Evolutionary conservation across 805 yeast genomes (phyloP).

Genomic region (Hanseniaspora singularis): DNA sequence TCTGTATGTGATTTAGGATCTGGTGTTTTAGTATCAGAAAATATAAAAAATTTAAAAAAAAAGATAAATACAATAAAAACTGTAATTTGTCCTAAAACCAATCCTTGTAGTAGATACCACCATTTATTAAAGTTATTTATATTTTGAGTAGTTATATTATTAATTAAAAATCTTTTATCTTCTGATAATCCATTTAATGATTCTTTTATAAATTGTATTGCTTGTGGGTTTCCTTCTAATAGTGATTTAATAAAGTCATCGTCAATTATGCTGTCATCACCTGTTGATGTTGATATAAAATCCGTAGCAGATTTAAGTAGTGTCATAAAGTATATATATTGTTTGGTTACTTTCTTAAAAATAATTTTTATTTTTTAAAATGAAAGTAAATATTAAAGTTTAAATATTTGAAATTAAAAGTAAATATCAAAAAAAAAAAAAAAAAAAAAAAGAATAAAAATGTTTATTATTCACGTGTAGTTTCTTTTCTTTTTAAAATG

Average conservation of each 20-base stretch:
- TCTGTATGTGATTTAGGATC: constrained; percentile 26
- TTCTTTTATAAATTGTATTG: neutral
- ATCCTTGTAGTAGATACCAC: constrained; percentile 71
- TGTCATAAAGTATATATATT: no score
- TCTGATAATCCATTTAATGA: constrained; percentile 1
- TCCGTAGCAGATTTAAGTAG: neutral
- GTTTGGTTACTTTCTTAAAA: no score
- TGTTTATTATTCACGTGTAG: no score
- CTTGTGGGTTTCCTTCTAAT: constrained; percentile 8
- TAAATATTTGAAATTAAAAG: no score
- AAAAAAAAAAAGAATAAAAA: no score
- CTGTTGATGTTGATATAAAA: neutral
- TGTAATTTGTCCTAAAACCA: constrained; percentile 60
- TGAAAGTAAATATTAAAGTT: no score
- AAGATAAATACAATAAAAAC: constrained; percentile 51
- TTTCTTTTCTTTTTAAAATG: no score
- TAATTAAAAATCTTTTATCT: neutral
- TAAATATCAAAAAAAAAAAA: no score
- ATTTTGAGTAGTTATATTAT: neutral
- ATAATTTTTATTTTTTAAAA: no score
- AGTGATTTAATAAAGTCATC: constrained; percentile 6
- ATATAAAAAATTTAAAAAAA: constrained; percentile 64
- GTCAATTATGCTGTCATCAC: neutral
- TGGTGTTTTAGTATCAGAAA: constrained; percentile 43
- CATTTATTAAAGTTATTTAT: constrained; percentile 20